Evolutionary conservation across 2,329 filamentous ascomycete genomes (phyloP), one percentile per base, ranked within the genome.

Genomic region (Penicillium sp.): DNA sequence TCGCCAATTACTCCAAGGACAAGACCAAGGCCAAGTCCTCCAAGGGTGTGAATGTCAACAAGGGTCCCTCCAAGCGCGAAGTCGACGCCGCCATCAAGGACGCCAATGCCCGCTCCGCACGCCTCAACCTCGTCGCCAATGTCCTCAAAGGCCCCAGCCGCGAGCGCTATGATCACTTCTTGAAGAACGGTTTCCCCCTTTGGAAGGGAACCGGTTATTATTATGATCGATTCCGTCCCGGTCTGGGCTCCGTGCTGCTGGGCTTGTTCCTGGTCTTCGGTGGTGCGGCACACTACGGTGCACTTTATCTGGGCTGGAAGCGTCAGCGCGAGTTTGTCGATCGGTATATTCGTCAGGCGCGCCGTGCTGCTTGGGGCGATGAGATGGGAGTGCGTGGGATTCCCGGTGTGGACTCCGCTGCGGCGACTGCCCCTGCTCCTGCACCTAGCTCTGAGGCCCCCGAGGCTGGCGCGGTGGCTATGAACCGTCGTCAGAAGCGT

Each of bases 201-300:
- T 99, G 95, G 95, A 93, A 94, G 82, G 95, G 95, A 61, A 97
- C 94, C 49, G 94, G 95, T 65, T 99, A 99, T 85, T 99, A 98
- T 85, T 99, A 99, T 83, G 89, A 88, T 72, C 89, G 95, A 61
- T 97, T 94, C 85, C 88, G 95, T 22, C 95, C 95, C 1, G 95
- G 95, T 9, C 83, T 98, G 49, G 92, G 92, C 62, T 91, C 91
- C 15, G 95, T 97, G 50, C 79, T 98, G 56, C 64, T 89, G 28
- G 93, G 94, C 53, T 81, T 96, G 44, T 92, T 98, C 78, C 76
- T 97, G 65, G 86, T 92, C 56, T 87, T 91, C 56, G 94, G 93
- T 60, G 95, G 95, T 65, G 91, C 83, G 33, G 89, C 91, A 40
- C 95, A 99, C 81, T 99, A 97, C 80, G 82, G 91, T 54, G 89